phyloP scores from a whole-genome alignment of 2,329 filamentous ascomycete species.

The Pseudopithomyces maydicus region DNA sequence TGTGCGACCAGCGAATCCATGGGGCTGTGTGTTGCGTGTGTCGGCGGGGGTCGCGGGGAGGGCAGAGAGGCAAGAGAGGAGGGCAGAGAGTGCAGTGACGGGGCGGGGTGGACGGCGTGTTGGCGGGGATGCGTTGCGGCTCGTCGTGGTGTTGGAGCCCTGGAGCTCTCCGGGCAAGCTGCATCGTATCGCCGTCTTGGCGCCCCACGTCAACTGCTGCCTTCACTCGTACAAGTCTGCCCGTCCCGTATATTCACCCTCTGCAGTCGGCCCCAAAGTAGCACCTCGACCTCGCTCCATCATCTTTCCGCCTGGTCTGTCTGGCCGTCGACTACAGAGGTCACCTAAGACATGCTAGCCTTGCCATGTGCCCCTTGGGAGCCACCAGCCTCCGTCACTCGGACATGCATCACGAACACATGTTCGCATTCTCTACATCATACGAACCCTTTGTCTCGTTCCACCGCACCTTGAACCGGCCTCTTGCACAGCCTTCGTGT shows the following conservation, averaged over 20 bases:
- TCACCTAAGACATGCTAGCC: slow-evolving; percentile 38
- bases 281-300: not conserved
- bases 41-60: not conserved
- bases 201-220: slow-evolving; percentile 29
- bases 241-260: no score
- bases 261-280: no score
- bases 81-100: no score
- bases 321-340: slow-evolving; percentile 24
- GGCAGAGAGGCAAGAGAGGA: not conserved
- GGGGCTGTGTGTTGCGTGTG: slow-evolving; percentile 13
- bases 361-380: slow-evolving; percentile 31
- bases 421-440: slow-evolving; percentile 36
- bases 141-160: slow-evolving; percentile 29
- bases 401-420: slow-evolving; percentile 28
- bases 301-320: not conserved
- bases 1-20: slow-evolving; percentile 95
- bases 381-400: slow-evolving; percentile 35
- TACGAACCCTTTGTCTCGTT: slow-evolving; percentile 20
- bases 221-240: slow-evolving; percentile 7
- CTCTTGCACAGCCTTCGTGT: not conserved
- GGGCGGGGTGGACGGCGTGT: not conserved
- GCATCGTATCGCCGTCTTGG: slow-evolving; percentile 22
- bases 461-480: not conserved
- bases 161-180: slow-evolving; percentile 25
- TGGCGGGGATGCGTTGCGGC: slow-evolving; percentile 1